Evolutionary conservation across 192 early-diverging fungal genomes (phyloP), one percentile per base, ranked within the genome.

Genomic region (Phycomyces blakesleeanus): DNA sequence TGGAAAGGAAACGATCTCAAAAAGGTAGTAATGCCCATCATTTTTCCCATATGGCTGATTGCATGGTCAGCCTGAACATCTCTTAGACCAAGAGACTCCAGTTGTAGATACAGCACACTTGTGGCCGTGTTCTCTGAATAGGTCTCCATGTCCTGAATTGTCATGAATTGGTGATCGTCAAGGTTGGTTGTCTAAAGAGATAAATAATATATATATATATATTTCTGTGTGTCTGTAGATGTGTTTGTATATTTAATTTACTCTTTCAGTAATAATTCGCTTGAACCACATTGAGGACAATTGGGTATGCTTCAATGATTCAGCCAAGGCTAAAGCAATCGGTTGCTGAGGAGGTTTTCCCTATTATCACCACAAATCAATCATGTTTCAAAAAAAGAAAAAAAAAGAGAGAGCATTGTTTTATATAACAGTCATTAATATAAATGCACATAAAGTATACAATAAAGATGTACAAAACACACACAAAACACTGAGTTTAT

Each of bases 101-200:
- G 78, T 39, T 94, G 91, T 29, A 96, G 79, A 74, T 98, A 94
- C 26, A 97, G 66, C 57, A 98, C 55, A n/a, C 87, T 86, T 9
- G 91, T 87, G 21, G 87, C 86, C 0, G 94, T 93, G 58, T 91
- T 89, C 68, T 98, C 97, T 24, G 87, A 88, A 66, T 97, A 96
- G 14, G 70, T 70, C 78, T 98, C 95, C 64, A 97, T 81, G 55
- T 93, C 89, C 5, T 74, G 81, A 14, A 89, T 51, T 0, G 88
- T 86, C 34, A 83, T 77, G 76, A 88, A 96, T 51, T 80, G 80
- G 29, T 85, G 80, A 49, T 86, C 83, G 4, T 77, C 67, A 38
- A 92, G 70, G 57, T 83, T 80, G 16, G 66, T 75, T 39, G 85
- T 80, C 76, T 87, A 79, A 25, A 2, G 3, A 34, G 29, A 34